Evolutionary conservation across 352 stramenopile species (phyloP), one percentile per base, ranked within the genome.

Genomic region (Phytopythium vexans): DNA sequence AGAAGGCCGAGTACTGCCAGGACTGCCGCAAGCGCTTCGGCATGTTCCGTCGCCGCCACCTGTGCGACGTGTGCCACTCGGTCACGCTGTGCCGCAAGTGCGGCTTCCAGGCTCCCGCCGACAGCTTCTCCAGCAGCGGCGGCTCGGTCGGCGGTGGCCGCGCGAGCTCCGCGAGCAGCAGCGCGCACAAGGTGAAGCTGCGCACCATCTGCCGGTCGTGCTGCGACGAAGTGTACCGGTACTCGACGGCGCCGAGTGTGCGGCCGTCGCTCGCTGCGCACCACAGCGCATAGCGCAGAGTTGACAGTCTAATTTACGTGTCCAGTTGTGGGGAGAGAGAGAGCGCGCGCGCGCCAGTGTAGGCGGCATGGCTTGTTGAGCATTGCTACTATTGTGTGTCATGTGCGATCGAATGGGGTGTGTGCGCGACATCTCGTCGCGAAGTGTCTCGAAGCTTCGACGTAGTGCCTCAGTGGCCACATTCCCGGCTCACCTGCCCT

Each of bases 11-110:
- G 10, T 56, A 35, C 12, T 87, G 76, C 36, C 67, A 81, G 8
- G 66, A 71, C 43, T 87, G 76, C 43, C 64, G 66, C 45, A 87
- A 87, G 56, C 75, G 74, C 50, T 88, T 88, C 52, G 74, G 77
- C 36, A 66, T 88, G 16, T 88, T 88, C 58, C 70, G 77, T 9
- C 72, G 70, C 34, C 69, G 67, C 1, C 68, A 73, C 41, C 54
- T 85, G 50, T 88, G 77, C 50, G 72, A 82, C 58, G 74, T 75
- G 39, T 88, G 77, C 41, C 70, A 84, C 54, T 70, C 65, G 1
- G 64, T 81, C 27, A 65, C 63, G 21, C 52, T 88, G 39, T 88
- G 77, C 56, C 74, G 77, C 27, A 81, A 81, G 54, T 88, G 77
- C 42, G 72, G 77, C 35, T 72, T 67, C 12, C 71, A 78, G 47